Base-by-base conservation (phyloP, 225 moss, liverwort and hornwort genomes). In the Lunularia cruciata region DNA sequence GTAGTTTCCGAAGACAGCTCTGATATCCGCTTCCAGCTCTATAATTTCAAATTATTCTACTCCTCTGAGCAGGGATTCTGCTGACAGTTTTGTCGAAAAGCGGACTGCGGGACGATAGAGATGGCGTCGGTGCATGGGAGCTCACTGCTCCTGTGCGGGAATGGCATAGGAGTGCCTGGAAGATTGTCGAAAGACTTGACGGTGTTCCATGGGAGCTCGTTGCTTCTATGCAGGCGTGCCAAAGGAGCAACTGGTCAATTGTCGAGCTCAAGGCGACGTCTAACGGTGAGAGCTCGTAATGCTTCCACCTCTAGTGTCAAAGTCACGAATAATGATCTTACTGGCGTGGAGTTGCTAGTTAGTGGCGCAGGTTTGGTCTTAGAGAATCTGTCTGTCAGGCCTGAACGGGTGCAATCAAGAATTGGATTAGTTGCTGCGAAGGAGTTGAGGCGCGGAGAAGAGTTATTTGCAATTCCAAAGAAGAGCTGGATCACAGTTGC, bases 401-500 rank as follows among this genome's bases (percentile, higher is more conserved):
- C 80, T 11, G 60, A 72, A 35, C 27, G 59, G 2, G 84, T 84
- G 68, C 27, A 70, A 52, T 33, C 51, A 3, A 86, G 93, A 8
- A 57, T 91, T 6, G 93, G 98, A 13, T 73, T 98, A 68, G 67
- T 89, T 38, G 72, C 91, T 0, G 82, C 88, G 69, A 86, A 85
- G 33, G 78, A 73, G 48, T 74, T 98, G 7, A 84, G 71, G 39
- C 73, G 76, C 47, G 98, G 98, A 56, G 98, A 91, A 18, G 98
- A 98, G 14, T 63, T 93, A 27, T 55, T 98, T 38, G 75, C 62
- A 30, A 77, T 98, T 16, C 86, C 91, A 0, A 84, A 85, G 70
- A 72, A 77, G n/a, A 79, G 72, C 12, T 98, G 98, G 98, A 89
- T 98, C 25, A 84, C 80, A 63, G 56, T 80, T 2, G 59, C 84